Evolutionary conservation across 2,329 filamentous ascomycete genomes (phyloP), one percentile per base, ranked within the genome.

Genomic region (Bipolaris sorokiniana): DNA sequence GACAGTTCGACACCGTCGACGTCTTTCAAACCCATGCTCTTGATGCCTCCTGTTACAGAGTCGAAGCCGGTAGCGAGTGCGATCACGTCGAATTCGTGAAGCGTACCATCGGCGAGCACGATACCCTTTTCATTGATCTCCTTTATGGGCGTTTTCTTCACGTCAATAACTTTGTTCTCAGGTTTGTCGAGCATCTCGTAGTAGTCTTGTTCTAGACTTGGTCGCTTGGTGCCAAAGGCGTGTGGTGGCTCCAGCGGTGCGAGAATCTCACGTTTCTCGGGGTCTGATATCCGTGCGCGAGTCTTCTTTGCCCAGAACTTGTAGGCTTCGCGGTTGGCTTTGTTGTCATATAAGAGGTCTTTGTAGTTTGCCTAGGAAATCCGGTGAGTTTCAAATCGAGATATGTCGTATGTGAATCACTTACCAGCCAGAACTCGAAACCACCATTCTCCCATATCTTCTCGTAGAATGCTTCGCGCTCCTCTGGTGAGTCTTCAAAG

Each of bases 41-140:
- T 77, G 64, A 80, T 78, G 6, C 73, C 76, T 4, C 75, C 74
- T 5, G 78, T 80, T 13, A 81, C 76, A 10, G 73, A 74, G 53
- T 81, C 79, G 56, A 81, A 81, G 16, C 79, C 79, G 5, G 79
- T 81, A 3, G 79, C 79, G 9, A 80, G 68, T 13, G 77, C 78
- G 46, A 81, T 75, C 16, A 80, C 69, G 45, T 81, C 79, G 40
- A 80, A 77, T 45, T 80, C 78, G 34, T 75, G 72, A 34, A 70
- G 59, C 56, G 72, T 73, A 16, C 78, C 79, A 45, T 81, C 76
- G 1, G 69, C 59, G 1, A 78, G 79, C 9, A 70, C 65, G 26
- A 80, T 73, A 2, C 78, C 79, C 5, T 70, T 77, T 51, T 75
- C 74, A 5, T 71, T 75, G 15, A 80, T 63, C 16, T 73, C 70